Base-by-base conservation (phyloP, 768 basidiomycete genomes). In the Boletellus ananiceps region DNA sequence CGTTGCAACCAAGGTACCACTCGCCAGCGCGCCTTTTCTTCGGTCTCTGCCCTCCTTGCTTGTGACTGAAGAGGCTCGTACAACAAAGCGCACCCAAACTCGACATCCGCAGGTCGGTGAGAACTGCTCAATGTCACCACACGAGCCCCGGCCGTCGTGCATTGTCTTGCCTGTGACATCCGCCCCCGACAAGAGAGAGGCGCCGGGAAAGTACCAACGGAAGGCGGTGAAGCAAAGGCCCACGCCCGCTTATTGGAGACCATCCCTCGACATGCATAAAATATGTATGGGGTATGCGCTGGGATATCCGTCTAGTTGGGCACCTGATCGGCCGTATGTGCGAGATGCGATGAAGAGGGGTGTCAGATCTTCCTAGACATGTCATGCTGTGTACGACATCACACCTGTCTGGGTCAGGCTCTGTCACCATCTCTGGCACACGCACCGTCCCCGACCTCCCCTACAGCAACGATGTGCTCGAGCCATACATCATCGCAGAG, bases 381-480 rank as follows among this genome's bases (percentile, higher is more conserved):
- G 50, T 51, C 51, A 62, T 62, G 62, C 56, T 56, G 62, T 54
- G 61, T 44, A 42, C 19, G 41, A 44, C 37, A 32, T 38, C 16
- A 23, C 11, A 19, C 12, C 33, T 31, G 27, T 38, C 19, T 19
- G 27, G 18, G 36, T 59, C 44, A 42, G 31, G 34, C 12, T 40
- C 14, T 47, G 40, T 9, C 49, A 58, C 41, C 57, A 79, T 79
- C 77, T 64, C 79, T 41, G 54, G 57, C 42, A 3, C 46, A 39
- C 73, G 84, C 77, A 75, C 73, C 45, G 79, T 93, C 43, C 89
- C 89, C 35, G 74, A 77, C 57, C 82, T 92, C 23, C 85, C 86
- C 16, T 94, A 93, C 69, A 63, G 73, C 9, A 93, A 94, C 71
- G 73, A 93, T 76, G 93, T 83, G 45, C 90, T 97, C 64, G 92